Evolutionary conservation across 108 stramenopile species (phyloP).

Genomic region (Conticribra weissflogii): DNA sequence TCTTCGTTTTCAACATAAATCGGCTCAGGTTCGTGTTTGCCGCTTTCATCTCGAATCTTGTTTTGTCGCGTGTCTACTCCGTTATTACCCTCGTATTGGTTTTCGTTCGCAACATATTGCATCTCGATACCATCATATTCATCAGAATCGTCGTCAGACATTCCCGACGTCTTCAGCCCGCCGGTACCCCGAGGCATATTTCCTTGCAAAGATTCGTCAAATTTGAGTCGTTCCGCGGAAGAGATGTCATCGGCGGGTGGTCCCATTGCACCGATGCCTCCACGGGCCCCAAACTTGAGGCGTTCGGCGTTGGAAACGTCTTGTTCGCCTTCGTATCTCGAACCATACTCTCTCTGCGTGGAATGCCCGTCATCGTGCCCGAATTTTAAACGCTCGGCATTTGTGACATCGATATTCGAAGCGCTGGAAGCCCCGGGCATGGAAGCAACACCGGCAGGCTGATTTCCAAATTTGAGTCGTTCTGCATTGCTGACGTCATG

Average conservation of each 20-base stretch:
- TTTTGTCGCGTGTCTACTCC: neutral
- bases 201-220: neutral
- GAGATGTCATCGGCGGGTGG: too few relatives aligned
- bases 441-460: too few relatives aligned
- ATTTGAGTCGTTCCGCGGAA: slow-evolving; percentile 31
- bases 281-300: neutral
- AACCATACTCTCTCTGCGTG: neutral
- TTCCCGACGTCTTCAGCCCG: neutral
- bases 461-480: neutral
- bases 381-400: neutral
- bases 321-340: neutral
- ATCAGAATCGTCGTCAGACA: neutral
- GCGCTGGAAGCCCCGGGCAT: neutral
- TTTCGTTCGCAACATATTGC: neutral
- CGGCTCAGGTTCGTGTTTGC: too few relatives aligned
- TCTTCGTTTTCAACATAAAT: too few relatives aligned
- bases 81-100: neutral
- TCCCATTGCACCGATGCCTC: too few relatives aligned
- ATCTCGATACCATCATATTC: slow-evolving; percentile 2
- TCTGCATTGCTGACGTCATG: neutral
- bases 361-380: neutral
- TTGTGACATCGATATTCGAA: neutral
- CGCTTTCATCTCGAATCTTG: neutral
- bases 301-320: neutral
- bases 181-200: neutral